Percentiles rank a stretch among this genome's conserved stretches.
Evolutionary conservation across 805 yeast species (phyloP).

Genomic region (Candida chilensis): DNA sequence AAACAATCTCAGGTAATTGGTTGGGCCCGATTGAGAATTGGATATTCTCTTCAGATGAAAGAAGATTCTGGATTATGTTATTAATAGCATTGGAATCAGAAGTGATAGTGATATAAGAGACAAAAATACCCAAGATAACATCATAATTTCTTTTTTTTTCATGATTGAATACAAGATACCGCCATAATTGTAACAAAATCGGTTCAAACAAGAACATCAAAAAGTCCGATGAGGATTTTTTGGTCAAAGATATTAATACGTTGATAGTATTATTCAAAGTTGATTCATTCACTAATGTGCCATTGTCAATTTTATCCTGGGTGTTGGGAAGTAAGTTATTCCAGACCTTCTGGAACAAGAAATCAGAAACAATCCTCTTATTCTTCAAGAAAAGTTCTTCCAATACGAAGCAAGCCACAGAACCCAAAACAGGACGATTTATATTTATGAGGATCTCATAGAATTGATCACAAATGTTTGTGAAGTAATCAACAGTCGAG

Average conservation of each 20-base stretch:
- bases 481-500: slow-evolving; percentile 40
- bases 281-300: slow-evolving; percentile 30
- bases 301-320: slow-evolving; percentile 9
- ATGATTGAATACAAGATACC: slow-evolving; percentile 22
- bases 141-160: slow-evolving; percentile 15
- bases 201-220: slow-evolving; percentile 6
- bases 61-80: slow-evolving; percentile 15
- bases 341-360: slow-evolving; percentile 46
- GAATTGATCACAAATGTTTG: slow-evolving; percentile 53
- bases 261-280: slow-evolving; percentile 54
- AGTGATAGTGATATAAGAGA: slow-evolving; percentile 17
- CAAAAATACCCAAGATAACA: slow-evolving; percentile 18
- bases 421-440: slow-evolving; percentile 51
- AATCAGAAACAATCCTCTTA: slow-evolving; percentile 43
- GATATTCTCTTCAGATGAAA: slow-evolving; percentile 19
- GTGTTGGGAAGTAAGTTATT: slow-evolving; percentile 24
- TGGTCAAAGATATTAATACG: slow-evolving; percentile 54
- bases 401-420: slow-evolving; percentile 47
- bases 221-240: slow-evolving; percentile 9
- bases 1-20: slow-evolving; percentile 20
- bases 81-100: slow-evolving; percentile 12
- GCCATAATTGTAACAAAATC: slow-evolving; percentile 23
- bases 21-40: slow-evolving; percentile 6
- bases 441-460: slow-evolving; percentile 47
- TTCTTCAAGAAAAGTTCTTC: slow-evolving; percentile 43